Percentiles rank a stretch among this genome's conserved stretches.
These are phyloP conservation scores for Taphrina betulina DNA, from an alignment of 1,139 yeast genomes.

Conservation along the genomic window DNA sequence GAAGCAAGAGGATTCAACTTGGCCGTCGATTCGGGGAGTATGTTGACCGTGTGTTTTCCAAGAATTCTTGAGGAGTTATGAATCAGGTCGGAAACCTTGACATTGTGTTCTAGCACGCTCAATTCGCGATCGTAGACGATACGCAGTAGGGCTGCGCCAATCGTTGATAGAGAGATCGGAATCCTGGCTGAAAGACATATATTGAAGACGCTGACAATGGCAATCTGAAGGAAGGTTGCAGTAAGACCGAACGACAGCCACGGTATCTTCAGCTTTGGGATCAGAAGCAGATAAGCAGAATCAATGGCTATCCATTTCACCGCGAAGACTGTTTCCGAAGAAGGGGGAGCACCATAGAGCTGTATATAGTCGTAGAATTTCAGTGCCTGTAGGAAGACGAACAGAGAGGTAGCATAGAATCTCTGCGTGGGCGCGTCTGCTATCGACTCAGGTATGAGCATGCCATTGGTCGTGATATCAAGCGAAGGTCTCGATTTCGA, in stretches of 20 bases:
- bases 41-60: slow-evolving; percentile 82
- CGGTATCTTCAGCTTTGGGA: slow-evolving; percentile 76
- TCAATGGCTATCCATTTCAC: slow-evolving; percentile 73
- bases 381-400: slow-evolving; percentile 73
- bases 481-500: slow-evolving; percentile 1
- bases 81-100: slow-evolving; percentile 48
- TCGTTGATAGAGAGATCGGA: slow-evolving; percentile 52
- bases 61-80: slow-evolving; percentile 74
- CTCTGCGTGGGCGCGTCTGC: slow-evolving; percentile 84
- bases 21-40: slow-evolving; percentile 89
- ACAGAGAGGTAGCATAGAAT: slow-evolving; percentile 61
- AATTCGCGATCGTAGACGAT: slow-evolving; percentile 58
- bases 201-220: slow-evolving; percentile 45
- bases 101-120: slow-evolving; percentile 61
- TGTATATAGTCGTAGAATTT: slow-evolving; percentile 69
- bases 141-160: slow-evolving; percentile 53
- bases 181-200: slow-evolving; percentile 46
- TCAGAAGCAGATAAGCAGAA: slow-evolving; percentile 62
- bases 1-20: slow-evolving; percentile 71
- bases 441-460: slow-evolving; percentile 33
- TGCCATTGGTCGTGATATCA: neutral
- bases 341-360: slow-evolving; percentile 51
- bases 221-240: slow-evolving; percentile 46
- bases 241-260: slow-evolving; percentile 56
- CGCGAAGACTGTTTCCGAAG: slow-evolving; percentile 52